These are phyloP conservation scores for Scheffersomyces quercinus DNA, from an alignment of 1,139 yeast species.

Conservation along the genomic window DNA sequence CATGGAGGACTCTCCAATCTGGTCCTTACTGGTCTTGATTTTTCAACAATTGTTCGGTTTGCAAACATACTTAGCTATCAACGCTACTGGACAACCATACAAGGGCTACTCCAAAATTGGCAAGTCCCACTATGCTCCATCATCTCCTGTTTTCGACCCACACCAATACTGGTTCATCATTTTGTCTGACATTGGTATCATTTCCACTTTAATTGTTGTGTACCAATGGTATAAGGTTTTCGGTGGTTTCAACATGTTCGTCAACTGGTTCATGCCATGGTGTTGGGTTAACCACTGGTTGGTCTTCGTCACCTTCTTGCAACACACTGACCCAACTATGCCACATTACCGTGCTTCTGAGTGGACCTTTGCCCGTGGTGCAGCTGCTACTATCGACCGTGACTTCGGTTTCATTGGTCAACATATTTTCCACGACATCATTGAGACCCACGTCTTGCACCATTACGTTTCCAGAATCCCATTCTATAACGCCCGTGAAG, in stretches of 20 bases:
- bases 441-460: conserved; percentile 65
- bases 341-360: conserved; percentile 59
- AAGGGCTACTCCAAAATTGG: conserved; percentile 33
- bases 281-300: conserved; percentile 64
- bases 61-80: conserved; percentile 47
- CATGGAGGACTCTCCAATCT: conserved; percentile 56
- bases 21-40: conserved; percentile 43
- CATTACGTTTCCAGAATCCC: conserved; percentile 65
- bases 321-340: conserved; percentile 58
- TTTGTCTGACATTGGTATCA: conserved; percentile 54
- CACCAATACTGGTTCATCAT: conserved; percentile 57
- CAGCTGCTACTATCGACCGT: conserved; percentile 66
- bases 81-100: conserved; percentile 55
- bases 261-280: conserved; percentile 59
- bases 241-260: conserved; percentile 48
- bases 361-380: conserved; percentile 69
- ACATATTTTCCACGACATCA: conserved; percentile 62
- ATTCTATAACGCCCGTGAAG: conserved; percentile 62
- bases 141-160: conserved; percentile 53
- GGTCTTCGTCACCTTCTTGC: conserved; percentile 61
- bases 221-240: conserved; percentile 50
- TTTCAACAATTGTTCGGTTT: conserved; percentile 59
- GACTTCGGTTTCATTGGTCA: conserved; percentile 61
- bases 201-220: conserved; percentile 38
- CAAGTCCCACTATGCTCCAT: conserved; percentile 53